Base-by-base conservation (phyloP, 2,329 filamentous ascomycete genomes). In the Colletotrichum navitas region DNA sequence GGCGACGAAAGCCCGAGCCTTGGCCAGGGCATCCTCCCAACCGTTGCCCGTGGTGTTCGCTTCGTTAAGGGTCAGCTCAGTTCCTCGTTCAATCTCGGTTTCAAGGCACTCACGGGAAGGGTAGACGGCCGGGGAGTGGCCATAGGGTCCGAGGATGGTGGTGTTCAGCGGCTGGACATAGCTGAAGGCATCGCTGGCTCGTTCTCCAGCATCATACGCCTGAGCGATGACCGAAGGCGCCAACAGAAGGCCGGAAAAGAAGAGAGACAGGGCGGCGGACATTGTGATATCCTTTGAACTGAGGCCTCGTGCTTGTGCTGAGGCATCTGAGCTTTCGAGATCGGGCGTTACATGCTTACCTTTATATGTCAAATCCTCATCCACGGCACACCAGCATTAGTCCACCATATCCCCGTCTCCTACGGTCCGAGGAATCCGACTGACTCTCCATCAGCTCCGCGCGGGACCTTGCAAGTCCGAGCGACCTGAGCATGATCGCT, bases 91-190 rank as follows among this genome's bases (percentile, higher is more conserved):
- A 18, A n/a, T 2, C 7, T 29, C 26, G 1, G 10, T 36, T 14
- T 14, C 0, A 5, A 24, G 14, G 29, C 8, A 79, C 82, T 69
- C 76, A 84, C 81, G 81, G 43, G 80, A 79, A 26, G 82, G 81
- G 55, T 78, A 77, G 18, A 80, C 78, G 2, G 81, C 71, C 12
- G 79, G 79, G 5, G 81, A 82, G 74, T 82, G 79, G 21, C 82
- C 82, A 51, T 83, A 83, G 24, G 77, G 80, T 32, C 79, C 79
- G 16, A 83, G 76, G 49, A 83, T 83, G 32, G 80, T 81, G 4
- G 82, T 84, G 75, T 84, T 80, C 61, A 79, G 69, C 5, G 82
- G 82, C 74, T 84, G 82, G n/a, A 83, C 78, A 72, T 80, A 81
- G 72, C 73, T 78, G 73, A 83, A 84, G 56, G 78, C 77, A 45